Base-by-base conservation (phyloP, 805 yeast genomes). In the Candida glaebosa region DNA sequence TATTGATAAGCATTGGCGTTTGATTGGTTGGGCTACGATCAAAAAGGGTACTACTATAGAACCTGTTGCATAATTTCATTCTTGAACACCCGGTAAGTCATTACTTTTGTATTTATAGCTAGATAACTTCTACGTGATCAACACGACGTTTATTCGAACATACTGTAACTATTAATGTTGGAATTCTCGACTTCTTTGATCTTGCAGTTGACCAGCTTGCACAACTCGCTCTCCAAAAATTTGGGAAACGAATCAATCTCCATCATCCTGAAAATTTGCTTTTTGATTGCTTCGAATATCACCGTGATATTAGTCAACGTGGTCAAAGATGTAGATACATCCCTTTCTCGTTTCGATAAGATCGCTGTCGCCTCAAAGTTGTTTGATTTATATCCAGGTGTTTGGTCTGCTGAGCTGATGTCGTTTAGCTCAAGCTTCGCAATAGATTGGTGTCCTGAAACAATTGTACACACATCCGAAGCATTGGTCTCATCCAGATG, bases 1-100 rank as follows among this genome's bases (percentile, higher is more conserved):
- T 80, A 93, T 93, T 57, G 99, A 93, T 65, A 91, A 91, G 81
- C 99, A 93, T 69, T 93, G 97, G 96, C 93, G 99, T 79, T 78
- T 93, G 65, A 93, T 93, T 72, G 99, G 99, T 58, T 93, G 99
- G 99, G 99, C 99, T 56, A 89, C 96, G 39, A 91, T 90, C 65
- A 86, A 86, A 71, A 88, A 87, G 71, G 96, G 96, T 70, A 84
- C 90, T 46, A 83, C 90, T 43, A 77, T 86, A 63, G 95, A 86
- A 60, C 93, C 93, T 54, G 70, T 81, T 55, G 75, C 75, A 55
- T 75, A 61, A 44, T 35, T 42, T 37, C 36, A 39, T 37, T 32
- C 30, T 35, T 37, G 26, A n/a, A 39, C 37, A 18, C 37, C 20
- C 22, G 26, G 18, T 34, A 34, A 20, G 14, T 22, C 32, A 34